phyloP scores from a whole-genome alignment of 495 filamentous ascomycete genomes.

The Cryomyces minteri region DNA sequence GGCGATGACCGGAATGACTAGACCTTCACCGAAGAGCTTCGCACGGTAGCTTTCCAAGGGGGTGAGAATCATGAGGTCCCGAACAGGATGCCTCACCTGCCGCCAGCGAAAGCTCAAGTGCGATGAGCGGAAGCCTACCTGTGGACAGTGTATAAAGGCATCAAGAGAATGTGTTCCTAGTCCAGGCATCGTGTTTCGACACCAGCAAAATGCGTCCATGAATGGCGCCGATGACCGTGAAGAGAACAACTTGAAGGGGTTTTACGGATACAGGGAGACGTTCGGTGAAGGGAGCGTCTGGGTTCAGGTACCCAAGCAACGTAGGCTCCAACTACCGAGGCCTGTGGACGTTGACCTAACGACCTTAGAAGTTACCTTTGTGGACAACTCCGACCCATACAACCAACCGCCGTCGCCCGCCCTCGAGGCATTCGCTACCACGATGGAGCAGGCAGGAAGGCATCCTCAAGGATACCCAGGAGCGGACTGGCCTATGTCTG shows the following conservation, averaged over 20 bases:
- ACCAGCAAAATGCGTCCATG: conserved; percentile 60
- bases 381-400: conserved; percentile 44
- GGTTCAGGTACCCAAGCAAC: conserved; percentile 43
- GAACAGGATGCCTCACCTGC: conserved; percentile 30
- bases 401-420: conserved; percentile 27
- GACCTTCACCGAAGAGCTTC: no score
- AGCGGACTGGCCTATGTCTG: no score
- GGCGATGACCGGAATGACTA: no score
- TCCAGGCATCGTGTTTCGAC: conserved; percentile 46
- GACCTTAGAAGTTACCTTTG: conserved; percentile 34
- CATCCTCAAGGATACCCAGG: background rate
- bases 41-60: no score
- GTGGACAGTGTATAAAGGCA: conserved; percentile 41
- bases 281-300: conserved; percentile 42
- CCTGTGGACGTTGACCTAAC: background rate
- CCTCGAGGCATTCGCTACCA: conserved; percentile 12
- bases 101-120: conserved; percentile 47
- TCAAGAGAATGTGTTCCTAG: conserved; percentile 41
- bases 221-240: conserved; percentile 27
- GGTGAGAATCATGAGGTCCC: no score
- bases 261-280: conserved; percentile 52
- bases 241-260: conserved; percentile 34
- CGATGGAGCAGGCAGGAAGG: no score
- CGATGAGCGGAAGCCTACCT: conserved; percentile 38
- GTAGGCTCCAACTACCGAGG: conserved; percentile 11